Conservation (phyloP, 257 asterid species). For the Nicotiana obtusifolia region DNA sequence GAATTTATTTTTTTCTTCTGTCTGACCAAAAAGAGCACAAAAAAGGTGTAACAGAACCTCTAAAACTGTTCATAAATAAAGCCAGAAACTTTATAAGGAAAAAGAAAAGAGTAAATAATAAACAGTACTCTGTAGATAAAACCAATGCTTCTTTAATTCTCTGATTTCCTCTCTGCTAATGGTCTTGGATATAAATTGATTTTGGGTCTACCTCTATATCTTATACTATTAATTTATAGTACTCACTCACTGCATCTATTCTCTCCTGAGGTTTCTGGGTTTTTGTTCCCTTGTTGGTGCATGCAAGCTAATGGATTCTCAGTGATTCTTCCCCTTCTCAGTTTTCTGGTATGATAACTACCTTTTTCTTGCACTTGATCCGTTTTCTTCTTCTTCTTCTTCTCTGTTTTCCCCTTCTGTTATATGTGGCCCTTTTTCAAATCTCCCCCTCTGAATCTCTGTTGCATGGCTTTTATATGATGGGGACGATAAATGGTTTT, state of each 20-base stretch:
- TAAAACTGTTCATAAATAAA: neutral
- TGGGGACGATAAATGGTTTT: neutral
- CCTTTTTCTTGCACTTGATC: neutral
- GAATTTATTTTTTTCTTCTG: neutral
- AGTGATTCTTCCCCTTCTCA: slow-evolving; percentile 6
- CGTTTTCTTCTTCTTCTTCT: neutral
- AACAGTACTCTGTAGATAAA: neutral
- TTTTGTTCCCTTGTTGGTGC: slow-evolving; percentile 6
- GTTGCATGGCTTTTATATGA: slow-evolving; percentile 6
- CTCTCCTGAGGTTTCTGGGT: slow-evolving; percentile 2
- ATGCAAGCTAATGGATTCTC: slow-evolving; percentile 6
- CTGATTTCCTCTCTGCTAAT: neutral
- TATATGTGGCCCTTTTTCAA: neutral
- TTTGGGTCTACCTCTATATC: neutral
- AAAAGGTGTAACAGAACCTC: neutral
- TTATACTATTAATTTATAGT: neutral
- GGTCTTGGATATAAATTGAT: neutral
- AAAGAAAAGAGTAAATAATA: neutral
- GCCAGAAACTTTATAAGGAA: neutral
- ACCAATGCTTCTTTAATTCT: neutral
- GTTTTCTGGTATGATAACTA: neutral
- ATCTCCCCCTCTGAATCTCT: neutral
- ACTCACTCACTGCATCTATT: neutral
- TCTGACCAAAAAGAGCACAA: slow-evolving; percentile 8
- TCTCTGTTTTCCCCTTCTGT: neutral